Base-by-base conservation (phyloP, 345 rosid species). In the Lepidium aucheri region DNA sequence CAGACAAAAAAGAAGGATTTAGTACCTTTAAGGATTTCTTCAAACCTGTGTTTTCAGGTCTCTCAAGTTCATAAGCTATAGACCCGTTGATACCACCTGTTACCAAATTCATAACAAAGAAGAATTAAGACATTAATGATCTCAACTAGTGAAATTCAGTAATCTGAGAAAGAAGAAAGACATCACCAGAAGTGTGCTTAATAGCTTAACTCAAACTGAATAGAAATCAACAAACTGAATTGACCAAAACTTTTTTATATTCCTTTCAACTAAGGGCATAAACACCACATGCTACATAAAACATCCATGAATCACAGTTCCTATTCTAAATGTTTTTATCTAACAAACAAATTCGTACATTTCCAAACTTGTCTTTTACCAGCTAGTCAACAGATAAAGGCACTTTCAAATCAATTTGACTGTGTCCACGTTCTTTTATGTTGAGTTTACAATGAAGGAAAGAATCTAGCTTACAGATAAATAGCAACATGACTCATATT, bases 61-160 rank as follows among this genome's bases (percentile, higher is more conserved):
- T 88, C 39, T 87, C 94, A 3, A 90, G 90, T 72, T 93, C 98
- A 58, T 82, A 84, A 57, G 82, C 63, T 72, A 90, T 85, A 44
- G 98, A 93, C 51, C 98, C 94, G 49, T 93, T 93, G 82, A 90
- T 90, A 43, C 96, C 97, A 58, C 98, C 98, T 93, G 82, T 63
- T 65, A 22, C 11, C 9, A 10, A 53, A 55, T 30, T 20, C 43
- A 56, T 38, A 2, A 26, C 43, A 36, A 54, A 60, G 46, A 51
- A 41, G 28, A 69, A 22, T 3, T 11, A 28, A 35, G 63, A 43
- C 22, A 52, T 1, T 33, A 20, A 0, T 43, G 45, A 60, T 30
- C 18, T 59, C 34, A 47, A 13, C 58, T 38, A 28, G 7, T 15
- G 11, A n/a, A 47, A 4, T 1, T 20, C 42, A 49, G 22, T 39